phyloP scores from a whole-genome alignment of 306 rosid genomes.

The Quercus wislizeni region DNA sequence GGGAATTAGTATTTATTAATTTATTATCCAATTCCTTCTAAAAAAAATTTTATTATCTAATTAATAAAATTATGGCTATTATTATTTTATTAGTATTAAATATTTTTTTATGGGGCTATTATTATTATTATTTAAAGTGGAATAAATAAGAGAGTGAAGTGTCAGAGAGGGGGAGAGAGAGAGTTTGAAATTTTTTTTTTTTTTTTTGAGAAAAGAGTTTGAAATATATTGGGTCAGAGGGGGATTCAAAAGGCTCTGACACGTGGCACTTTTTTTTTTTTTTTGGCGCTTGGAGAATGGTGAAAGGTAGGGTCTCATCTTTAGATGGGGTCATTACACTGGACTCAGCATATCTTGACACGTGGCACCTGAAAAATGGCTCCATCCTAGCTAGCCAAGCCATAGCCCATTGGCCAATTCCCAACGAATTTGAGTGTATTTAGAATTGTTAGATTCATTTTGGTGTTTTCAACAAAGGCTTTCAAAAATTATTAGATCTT shows the following conservation, averaged over 20 bases:
- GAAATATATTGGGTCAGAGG: background rate
- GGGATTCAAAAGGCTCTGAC: background rate
- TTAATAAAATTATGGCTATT: no score
- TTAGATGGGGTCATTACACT: background rate
- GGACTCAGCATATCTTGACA: background rate
- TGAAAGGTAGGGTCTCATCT: background rate
- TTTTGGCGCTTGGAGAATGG: conserved; percentile 4
- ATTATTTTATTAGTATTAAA: no score
- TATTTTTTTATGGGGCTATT: background rate
- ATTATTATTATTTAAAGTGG: background rate
- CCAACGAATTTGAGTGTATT: no score
- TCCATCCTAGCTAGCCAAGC: no score
- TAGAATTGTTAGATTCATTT: no score
- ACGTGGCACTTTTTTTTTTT: no score
- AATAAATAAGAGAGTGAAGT: conserved; percentile 14
- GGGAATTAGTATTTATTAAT: background rate
- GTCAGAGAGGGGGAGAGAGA: background rate
- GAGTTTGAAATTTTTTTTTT: background rate
- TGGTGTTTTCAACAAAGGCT: no score
- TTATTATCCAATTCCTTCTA: background rate
- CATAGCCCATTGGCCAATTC: no score
- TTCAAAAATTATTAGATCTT: no score
- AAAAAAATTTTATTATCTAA: no score
- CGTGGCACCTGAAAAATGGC: no score
- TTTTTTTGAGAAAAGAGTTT: background rate